Percentiles rank a stretch among this genome's conserved stretches.
Conservation (phyloP, 2,329 filamentous ascomycete genomes). For the Arthrobotrys pseudoclavata region DNA sequence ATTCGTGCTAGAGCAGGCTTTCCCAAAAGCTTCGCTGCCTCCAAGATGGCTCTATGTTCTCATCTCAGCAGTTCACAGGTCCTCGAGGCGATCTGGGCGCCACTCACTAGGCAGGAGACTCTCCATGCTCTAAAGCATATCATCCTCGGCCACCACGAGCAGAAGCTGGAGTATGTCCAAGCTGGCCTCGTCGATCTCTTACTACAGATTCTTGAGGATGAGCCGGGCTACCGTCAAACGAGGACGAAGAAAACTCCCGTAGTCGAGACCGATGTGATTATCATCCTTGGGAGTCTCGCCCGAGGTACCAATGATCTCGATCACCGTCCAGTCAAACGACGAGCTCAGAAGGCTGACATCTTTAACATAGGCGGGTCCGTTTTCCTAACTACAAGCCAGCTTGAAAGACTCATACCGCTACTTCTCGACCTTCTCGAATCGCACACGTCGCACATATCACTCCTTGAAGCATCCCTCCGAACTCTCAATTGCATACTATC, state of each 20-base stretch:
- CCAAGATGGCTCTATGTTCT: conserved; percentile 64
- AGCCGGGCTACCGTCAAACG: conserved; percentile 35
- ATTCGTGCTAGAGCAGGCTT: conserved; percentile 7
- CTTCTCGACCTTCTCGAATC: conserved; percentile 80
- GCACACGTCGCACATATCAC: conserved; percentile 73
- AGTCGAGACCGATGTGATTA: conserved; percentile 66
- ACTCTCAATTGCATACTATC: conserved; percentile 72
- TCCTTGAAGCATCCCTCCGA: conserved; percentile 80
- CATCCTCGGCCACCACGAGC: conserved; percentile 86
- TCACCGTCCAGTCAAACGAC: not conserved
- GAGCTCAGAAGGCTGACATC: conserved; percentile 15
- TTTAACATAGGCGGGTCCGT: conserved; percentile 77
- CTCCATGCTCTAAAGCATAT: conserved; percentile 87
- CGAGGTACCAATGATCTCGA: conserved; percentile 74
- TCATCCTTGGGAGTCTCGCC: conserved; percentile 86
- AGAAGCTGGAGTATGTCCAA: conserved; percentile 83
- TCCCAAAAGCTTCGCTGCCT: not conserved
- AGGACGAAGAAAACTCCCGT: conserved; percentile 65
- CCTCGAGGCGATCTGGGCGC: conserved; percentile 56
- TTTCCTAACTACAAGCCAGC: conserved; percentile 71
- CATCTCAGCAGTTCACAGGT: conserved; percentile 64
- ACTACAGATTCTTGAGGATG: conserved; percentile 69
- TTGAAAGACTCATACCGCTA: conserved; percentile 67
- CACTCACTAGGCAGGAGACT: conserved; percentile 67
- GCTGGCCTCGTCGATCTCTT: conserved; percentile 77